phyloP scores from a whole-genome alignment of 495 filamentous ascomycete species.

The Sordaria brevicollis region DNA sequence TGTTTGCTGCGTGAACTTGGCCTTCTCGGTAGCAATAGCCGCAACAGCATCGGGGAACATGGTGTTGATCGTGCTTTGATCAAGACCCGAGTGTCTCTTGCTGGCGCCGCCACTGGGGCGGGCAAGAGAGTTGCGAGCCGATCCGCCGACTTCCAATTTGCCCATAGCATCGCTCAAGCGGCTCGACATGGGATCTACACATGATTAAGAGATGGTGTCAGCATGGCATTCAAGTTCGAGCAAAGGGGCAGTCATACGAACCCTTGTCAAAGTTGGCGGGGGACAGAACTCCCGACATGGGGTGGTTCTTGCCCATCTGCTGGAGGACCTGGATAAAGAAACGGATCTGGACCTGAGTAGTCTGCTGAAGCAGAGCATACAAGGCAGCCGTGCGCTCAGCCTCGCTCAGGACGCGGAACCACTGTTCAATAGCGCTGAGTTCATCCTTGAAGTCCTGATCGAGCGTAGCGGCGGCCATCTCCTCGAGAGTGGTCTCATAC shows the following conservation, averaged over 20 bases:
- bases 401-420: conserved; percentile 96
- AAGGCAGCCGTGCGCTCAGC: conserved; percentile 90
- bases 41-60: conserved; percentile 99
- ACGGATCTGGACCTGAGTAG: conserved; percentile 95
- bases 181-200: conserved; percentile 89
- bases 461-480: conserved; percentile 95
- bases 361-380: conserved; percentile 94
- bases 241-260: conserved; percentile 37
- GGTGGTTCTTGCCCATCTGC: conserved; percentile 96
- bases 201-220: neutral
- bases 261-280: conserved; percentile 97
- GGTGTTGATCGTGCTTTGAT: conserved; percentile 88
- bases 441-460: conserved; percentile 99
- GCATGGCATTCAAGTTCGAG: neutral
- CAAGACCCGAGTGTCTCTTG: conserved; percentile 87
- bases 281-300: conserved; percentile 92
- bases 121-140: conserved; percentile 75
- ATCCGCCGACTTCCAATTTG: conserved; percentile 80
- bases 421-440: conserved; percentile 96
- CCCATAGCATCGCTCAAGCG: conserved; percentile 96
- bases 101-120: conserved; percentile 57
- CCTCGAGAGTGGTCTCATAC: conserved; percentile 92
- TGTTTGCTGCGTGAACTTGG: conserved; percentile 89
- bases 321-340: conserved; percentile 98
- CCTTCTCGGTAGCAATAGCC: conserved; percentile 94